These are phyloP conservation scores for Hymenoscyphus albidus DNA, from an alignment of 2,329 filamentous ascomycete genomes.

Conservation along the genomic window DNA sequence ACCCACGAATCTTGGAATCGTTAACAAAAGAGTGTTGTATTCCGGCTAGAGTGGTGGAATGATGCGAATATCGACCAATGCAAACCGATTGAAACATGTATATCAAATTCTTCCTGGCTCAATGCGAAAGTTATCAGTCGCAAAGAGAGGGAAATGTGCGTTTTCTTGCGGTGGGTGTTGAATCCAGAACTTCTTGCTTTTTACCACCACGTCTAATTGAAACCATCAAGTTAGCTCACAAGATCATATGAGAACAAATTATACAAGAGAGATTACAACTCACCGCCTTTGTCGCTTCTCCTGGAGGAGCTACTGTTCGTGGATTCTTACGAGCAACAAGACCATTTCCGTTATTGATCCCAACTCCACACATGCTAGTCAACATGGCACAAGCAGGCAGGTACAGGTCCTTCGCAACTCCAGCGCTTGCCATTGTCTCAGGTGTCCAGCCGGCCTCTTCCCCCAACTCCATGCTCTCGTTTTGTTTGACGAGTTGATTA, in stretches of 20 bases:
- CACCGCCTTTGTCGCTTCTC: not conserved
- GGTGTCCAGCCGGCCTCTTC: conserved; percentile 22
- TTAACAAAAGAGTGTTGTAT: too few species aligned
- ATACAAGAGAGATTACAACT: not conserved
- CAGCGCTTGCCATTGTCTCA: conserved; percentile 10
- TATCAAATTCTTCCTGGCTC: too few species aligned
- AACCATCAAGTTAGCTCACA: not conserved
- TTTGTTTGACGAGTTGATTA: conserved; percentile 17
- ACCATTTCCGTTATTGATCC: conserved; percentile 22
- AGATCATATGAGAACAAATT: not conserved
- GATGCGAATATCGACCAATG: too few species aligned
- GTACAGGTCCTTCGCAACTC: conserved; percentile 16
- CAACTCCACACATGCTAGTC: conserved; percentile 26
- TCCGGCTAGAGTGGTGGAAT: too few species aligned
- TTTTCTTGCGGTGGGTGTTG: too few species aligned
- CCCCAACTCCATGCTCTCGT: conserved; percentile 23
- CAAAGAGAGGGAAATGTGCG: too few species aligned
- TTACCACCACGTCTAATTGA: not conserved
- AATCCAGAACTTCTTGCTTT: not conserved
- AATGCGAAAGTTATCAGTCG: too few species aligned
- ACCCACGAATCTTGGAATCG: too few species aligned
- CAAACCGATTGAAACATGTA: too few species aligned
- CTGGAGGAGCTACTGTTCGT: not conserved
- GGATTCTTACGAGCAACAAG: not conserved
- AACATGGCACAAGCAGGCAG: conserved; percentile 25